Base-by-base conservation (phyloP, 352 stramenopile genomes). In the Salisapilia sapeloensis region DNA sequence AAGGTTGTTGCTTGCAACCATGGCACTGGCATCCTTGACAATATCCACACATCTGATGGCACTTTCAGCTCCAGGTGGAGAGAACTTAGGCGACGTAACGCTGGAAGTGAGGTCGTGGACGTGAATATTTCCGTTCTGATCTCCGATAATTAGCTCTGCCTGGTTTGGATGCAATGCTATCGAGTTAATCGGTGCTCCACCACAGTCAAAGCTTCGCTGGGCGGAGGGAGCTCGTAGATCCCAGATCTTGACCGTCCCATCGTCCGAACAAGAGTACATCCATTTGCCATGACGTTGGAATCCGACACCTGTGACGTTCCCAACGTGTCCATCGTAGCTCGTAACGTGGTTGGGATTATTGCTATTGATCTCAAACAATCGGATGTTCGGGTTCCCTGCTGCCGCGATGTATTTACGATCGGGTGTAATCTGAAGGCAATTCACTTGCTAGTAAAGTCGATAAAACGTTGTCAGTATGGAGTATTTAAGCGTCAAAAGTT, bases 381-480 rank as follows among this genome's bases (percentile, higher is more conserved):
- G 86, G 38, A 99, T 96, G 46, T 96, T 75, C 13, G 94, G 90
- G 66, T 99, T 98, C 11, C 94, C 93, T 9, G 79, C 94, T 7
- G 94, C 94, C n/a, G 87, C 90, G 9, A 98, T 82, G 50, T 94
- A 97, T 42, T 86, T 85, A 60, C 98, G 98, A 60, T 98, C 92
- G 2, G 90, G 85, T 7, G 89, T 96, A 43, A 97, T 97, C 55
- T 96, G 77, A 16, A 98, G 64, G 40, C 89, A 95, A 58, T 97
- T 97, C 1, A 98, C 86, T 85, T 97, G 90, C 74, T 78, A 42
- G 12, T 12, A 16, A 26, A n/a, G 46, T 7, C 24, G 19, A 5
- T 17, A 40, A 20, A 39, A 11, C 4, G 12, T 16, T 21, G 9
- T 15, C 16, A 37, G 25, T 23, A 33, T 13, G 29, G 15, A 31